Evolutionary conservation across 345 rosid genomes (phyloP), one percentile per base, ranked within the genome.

Genomic region (Eucalyptus viminalis): DNA sequence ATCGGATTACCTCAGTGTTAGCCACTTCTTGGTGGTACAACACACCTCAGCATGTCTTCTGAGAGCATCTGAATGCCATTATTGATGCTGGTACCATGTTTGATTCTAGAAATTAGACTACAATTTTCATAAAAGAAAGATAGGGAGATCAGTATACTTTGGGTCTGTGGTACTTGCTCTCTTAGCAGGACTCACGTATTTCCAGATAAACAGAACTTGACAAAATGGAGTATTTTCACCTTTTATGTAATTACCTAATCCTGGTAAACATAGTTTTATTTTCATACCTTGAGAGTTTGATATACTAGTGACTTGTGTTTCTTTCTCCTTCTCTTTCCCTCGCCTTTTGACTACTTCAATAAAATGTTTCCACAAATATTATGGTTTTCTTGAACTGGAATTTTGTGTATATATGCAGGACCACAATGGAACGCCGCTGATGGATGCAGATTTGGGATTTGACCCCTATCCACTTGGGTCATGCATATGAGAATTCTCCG

Each of bases 401-500:
- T n/a, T 47, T 56, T 31, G 29, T 5, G 34, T 14, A 87, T 58
- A 87, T 87, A 50, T 91, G 95, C 96, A 95, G 97, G 96, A 91
- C 54, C 95, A 90, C 31, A 91, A 88, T 86, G 95, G 92, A 76
- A 17, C 86, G 16, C 47, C 90, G 29, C n/a, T 92, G 69, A 90
- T 91, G 90, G 97, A 93, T 89, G 96, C 93, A 86, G 96, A 95
- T 89, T 93, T 93, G 22, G 94, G 93, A 72, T 92, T 93, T 40
- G 97, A 94, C 87, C 92, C 93, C 16, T 93, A 89, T 91, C 88
- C 93, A 4, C 94, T 92, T 4, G 94, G 95, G 49, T 90, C 97
- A 19, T 94, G 94, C 89, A 88, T 94, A 50, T 93, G 92, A 87
- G 44, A 53, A 51, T 86, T 51, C 34, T 49, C 86, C 15, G 81